Conservation (phyloP, 345 rosid genomes). For the Bruguiera sexangula region DNA sequence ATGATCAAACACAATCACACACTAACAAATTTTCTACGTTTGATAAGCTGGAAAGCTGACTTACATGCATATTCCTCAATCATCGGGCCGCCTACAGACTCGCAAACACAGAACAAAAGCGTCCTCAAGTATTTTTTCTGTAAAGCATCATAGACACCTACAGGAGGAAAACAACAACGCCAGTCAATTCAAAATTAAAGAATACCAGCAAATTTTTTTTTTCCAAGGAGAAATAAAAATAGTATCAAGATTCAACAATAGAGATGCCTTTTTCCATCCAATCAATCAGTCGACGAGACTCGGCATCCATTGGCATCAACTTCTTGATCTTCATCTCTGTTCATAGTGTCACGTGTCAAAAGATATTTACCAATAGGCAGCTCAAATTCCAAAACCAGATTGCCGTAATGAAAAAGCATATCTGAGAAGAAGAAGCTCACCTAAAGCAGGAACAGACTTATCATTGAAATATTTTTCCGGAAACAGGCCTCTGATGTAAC, state of each 20-base stretch:
- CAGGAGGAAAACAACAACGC: neutral
- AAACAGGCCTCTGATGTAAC: conserved; percentile 92
- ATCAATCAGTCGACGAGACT: conserved; percentile 89
- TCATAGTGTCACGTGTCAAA: conserved; percentile 6
- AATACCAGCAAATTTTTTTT: conserved; percentile 1
- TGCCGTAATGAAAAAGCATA: neutral
- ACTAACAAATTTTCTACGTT: neutral
- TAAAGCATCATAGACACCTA: conserved; percentile 91
- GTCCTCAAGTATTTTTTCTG: conserved; percentile 88
- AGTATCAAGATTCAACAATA: neutral
- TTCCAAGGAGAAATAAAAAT: neutral
- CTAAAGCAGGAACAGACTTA: conserved; percentile 93
- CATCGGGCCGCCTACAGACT: conserved; percentile 72
- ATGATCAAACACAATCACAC: neutral
- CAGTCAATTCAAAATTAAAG: neutral
- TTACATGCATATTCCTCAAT: conserved; percentile 89
- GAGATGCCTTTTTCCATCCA: conserved; percentile 97
- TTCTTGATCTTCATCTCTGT: conserved; percentile 96
- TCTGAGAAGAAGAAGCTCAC: conserved; percentile 28
- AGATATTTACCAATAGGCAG: neutral
- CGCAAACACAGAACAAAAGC: conserved; percentile 84
- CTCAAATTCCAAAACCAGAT: neutral
- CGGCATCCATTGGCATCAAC: conserved; percentile 94
- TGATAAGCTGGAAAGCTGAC: neutral
- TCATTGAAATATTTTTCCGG: conserved; percentile 95